These are phyloP conservation scores for Chlorella sp. DNA, from an alignment of 139 green algal genomes.

Conservation along the genomic window DNA sequence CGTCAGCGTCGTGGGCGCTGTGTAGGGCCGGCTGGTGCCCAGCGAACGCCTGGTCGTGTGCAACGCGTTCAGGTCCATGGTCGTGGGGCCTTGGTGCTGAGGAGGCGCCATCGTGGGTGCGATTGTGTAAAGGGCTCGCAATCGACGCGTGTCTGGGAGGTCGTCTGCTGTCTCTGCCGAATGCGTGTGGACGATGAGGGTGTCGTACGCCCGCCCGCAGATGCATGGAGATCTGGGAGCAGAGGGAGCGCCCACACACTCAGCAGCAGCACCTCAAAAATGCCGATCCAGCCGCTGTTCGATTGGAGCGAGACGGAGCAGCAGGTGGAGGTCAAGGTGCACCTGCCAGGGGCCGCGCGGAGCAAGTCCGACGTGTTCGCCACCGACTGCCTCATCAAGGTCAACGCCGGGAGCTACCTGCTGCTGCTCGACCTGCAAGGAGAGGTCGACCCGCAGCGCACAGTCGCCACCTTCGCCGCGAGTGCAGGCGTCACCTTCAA, in stretches of 20 bases:
- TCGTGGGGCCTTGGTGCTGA: too few species aligned
- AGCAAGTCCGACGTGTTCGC: conserved; percentile 46
- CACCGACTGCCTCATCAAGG: conserved; percentile 52
- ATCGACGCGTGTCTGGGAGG: too few species aligned
- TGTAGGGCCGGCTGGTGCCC: background rate
- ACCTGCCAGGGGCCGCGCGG: conserved; percentile 31
- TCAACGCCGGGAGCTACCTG: conserved; percentile 56
- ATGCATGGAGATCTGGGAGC: too few species aligned
- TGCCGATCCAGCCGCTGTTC: conserved; percentile 49
- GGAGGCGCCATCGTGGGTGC: too few species aligned
- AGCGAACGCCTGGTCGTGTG: background rate
- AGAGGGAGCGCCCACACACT: too few species aligned
- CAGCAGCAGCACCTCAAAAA: too few species aligned
- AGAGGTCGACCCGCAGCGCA: conserved; percentile 38
- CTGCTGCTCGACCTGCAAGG: conserved; percentile 51
- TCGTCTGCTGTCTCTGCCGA: too few species aligned
- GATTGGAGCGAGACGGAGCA: conserved; percentile 46
- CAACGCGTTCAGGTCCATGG: too few species aligned
- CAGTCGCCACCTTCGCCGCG: conserved; percentile 28
- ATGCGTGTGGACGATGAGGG: too few species aligned
- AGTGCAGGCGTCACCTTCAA: conserved; percentile 15
- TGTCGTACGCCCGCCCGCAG: too few species aligned
- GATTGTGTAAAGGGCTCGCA: too few species aligned
- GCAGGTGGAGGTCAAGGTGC: conserved; percentile 32
- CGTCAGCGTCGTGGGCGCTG: background rate